Percentiles rank a stretch among this genome's conserved stretches.
These are phyloP conservation scores for Styphnolobium japonicum DNA, from an alignment of 306 rosid genomes.

Conservation along the genomic window DNA sequence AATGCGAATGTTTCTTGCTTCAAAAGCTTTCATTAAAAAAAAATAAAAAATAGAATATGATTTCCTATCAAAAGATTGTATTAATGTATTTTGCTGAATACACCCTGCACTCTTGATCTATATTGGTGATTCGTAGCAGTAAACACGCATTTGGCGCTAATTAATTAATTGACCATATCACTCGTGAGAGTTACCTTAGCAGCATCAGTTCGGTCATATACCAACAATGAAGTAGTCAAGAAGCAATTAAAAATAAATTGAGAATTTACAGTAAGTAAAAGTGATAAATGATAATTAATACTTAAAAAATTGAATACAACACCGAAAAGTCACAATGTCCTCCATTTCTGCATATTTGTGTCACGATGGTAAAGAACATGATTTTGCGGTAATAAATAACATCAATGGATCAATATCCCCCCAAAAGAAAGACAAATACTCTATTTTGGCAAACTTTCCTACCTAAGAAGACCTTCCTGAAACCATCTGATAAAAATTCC, in stretches of 20 bases:
- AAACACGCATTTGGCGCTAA: neutral
- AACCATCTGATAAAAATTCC: constrained; percentile 6
- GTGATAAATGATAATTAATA: neutral
- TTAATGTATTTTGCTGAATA: neutral
- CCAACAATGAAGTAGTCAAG: neutral
- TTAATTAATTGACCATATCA: neutral
- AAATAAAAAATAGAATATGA: neutral
- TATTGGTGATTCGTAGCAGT: neutral
- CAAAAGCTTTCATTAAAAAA: neutral
- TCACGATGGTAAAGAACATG: neutral
- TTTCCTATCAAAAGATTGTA: neutral
- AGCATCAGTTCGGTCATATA: neutral
- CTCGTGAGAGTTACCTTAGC: neutral
- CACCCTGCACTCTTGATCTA: neutral
- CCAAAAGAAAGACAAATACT: neutral
- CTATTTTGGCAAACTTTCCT: neutral
- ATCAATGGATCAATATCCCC: neutral
- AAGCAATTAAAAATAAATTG: neutral
- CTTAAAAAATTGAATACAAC: constrained; percentile 1
- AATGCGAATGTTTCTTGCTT: neutral
- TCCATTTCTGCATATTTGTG: neutral
- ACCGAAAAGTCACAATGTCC: neutral
- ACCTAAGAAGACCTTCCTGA: neutral
- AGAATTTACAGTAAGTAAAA: neutral
- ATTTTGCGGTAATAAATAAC: neutral